These are phyloP conservation scores for Coniochaeta sp. DNA, from an alignment of 2,329 filamentous ascomycete species.

Conservation along the genomic window DNA sequence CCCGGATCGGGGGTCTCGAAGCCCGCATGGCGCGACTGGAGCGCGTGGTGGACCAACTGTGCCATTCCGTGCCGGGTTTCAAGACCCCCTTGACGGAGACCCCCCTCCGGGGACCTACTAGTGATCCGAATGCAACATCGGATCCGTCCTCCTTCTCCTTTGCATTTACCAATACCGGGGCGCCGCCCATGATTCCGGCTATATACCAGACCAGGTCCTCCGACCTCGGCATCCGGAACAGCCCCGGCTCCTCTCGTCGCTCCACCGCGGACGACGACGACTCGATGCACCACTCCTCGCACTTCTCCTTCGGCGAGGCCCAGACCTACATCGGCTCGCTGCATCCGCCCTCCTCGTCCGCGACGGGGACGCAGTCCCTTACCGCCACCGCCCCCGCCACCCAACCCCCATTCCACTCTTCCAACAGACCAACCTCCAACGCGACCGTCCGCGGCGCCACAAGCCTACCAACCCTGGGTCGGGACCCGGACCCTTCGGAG, in stretches of 20 bases:
- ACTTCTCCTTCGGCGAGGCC: constrained; percentile 37
- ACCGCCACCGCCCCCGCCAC: constrained; percentile 12
- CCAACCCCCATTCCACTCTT: neutral
- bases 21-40: constrained; percentile 44
- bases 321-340: constrained; percentile 36
- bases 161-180: constrained; percentile 11
- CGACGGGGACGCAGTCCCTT: constrained; percentile 17
- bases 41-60: constrained; percentile 41
- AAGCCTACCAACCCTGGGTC: constrained; percentile 32
- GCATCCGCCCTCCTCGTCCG: constrained; percentile 24
- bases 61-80: constrained; percentile 35
- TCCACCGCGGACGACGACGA: neutral
- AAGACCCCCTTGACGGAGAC: constrained; percentile 20
- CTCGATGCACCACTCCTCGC: constrained; percentile 15
- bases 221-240: constrained; percentile 17
- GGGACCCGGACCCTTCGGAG: constrained; percentile 15
- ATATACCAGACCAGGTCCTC: constrained; percentile 19
- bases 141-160: constrained; percentile 12
- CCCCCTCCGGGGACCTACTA: constrained; percentile 15
- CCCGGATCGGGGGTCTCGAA: constrained; percentile 44
- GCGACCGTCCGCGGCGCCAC: constrained; percentile 38
- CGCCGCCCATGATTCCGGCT: constrained; percentile 20
- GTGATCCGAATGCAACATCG: constrained; percentile 4
- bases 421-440: constrained; percentile 33
- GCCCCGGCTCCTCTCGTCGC: constrained; percentile 6